A percentile compares a stretch with the other conserved stretches of the same genome.
Evolutionary conservation across 805 yeast species (phyloP).

Genomic region (Suhomyces kilbournensis): DNA sequence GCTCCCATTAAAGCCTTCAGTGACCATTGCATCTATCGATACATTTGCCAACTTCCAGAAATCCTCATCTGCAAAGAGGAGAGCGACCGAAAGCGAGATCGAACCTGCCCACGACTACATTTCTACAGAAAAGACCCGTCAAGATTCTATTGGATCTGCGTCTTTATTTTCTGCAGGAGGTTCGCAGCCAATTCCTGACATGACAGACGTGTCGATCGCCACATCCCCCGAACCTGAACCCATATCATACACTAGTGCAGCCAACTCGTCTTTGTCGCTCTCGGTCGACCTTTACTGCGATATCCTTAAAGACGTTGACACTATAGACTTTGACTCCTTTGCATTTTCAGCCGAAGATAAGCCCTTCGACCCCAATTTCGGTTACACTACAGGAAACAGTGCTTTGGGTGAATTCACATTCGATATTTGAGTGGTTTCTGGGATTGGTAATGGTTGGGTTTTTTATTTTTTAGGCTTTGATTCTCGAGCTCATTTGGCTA

Average conservation of each 20-base stretch:
- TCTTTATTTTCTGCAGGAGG: background rate
- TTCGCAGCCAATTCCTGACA: background rate
- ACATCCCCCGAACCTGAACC: background rate
- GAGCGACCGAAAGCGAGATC: background rate
- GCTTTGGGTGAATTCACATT: background rate
- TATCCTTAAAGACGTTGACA: background rate
- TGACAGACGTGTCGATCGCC: background rate
- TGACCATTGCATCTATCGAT: slow-evolving; percentile 22
- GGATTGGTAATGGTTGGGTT: background rate
- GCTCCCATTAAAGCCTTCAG: slow-evolving; percentile 23
- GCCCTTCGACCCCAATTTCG: background rate
- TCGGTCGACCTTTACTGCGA: background rate
- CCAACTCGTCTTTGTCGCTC: background rate
- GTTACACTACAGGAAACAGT: background rate
- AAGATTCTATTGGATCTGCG: background rate
- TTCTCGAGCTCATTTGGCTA: background rate
- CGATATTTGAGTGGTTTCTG: background rate
- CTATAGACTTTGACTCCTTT: background rate
- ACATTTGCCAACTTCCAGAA: slow-evolving; percentile 11
- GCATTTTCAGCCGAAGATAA: background rate
- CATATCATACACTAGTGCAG: background rate
- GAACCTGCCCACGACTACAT: background rate
- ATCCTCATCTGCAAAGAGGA: background rate
- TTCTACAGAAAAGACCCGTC: background rate
- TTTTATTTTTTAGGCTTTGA: background rate